These are phyloP conservation scores for Vinca minor DNA, from an alignment of 257 asterid genomes.

Conservation along the genomic window DNA sequence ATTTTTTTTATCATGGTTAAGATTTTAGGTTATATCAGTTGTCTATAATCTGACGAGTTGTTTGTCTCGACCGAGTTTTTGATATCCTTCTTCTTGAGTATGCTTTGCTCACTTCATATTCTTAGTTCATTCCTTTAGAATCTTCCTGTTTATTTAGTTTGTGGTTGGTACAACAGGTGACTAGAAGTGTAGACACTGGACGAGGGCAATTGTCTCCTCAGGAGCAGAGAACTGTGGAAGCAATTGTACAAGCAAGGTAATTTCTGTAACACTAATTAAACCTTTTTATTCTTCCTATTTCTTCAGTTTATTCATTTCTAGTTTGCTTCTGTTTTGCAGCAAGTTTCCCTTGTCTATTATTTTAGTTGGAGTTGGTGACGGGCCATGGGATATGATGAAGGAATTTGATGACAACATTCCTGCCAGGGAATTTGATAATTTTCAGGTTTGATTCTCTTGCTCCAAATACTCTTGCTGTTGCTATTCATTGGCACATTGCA, in stretches of 20 bases:
- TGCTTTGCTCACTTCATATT: neutral
- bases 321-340: slow-evolving; percentile 39
- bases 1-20: neutral
- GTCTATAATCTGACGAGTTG: neutral
- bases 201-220: slow-evolving; percentile 81
- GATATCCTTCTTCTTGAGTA: neutral
- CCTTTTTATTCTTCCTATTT: slow-evolving; percentile 3
- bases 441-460: slow-evolving; percentile 50
- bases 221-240: slow-evolving; percentile 84
- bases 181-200: slow-evolving; percentile 85
- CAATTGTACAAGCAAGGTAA: slow-evolving; percentile 89
- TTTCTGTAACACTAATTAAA: slow-evolving; percentile 8
- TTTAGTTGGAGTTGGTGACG: slow-evolving; percentile 98
- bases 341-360: slow-evolving; percentile 82
- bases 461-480: slow-evolving; percentile 12
- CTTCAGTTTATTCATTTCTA: slow-evolving; percentile 3
- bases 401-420: slow-evolving; percentile 97
- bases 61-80: neutral
- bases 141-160: neutral
- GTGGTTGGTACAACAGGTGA: slow-evolving; percentile 46
- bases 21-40: neutral
- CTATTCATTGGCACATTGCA: slow-evolving; percentile 1
- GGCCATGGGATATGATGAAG: slow-evolving; percentile 99
- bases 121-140: neutral
- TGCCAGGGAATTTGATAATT: slow-evolving; percentile 84